Percentiles rank a stretch among this genome's conserved stretches.
phyloP scores from a whole-genome alignment of 1,284 basidiomycete genomes.

The Austroboletus niveus region DNA sequence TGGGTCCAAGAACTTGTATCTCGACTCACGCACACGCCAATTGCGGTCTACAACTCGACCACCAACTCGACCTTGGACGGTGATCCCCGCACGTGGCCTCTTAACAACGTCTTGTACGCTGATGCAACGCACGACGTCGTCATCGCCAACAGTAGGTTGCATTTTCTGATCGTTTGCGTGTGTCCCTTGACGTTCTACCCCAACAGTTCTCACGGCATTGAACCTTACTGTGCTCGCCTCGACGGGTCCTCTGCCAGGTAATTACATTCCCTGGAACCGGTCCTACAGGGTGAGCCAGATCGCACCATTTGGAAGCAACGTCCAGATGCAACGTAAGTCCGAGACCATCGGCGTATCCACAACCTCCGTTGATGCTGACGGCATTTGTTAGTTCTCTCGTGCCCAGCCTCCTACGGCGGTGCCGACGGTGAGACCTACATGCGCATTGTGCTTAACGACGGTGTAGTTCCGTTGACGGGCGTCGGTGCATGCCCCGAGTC shows the following conservation, averaged over 20 bases:
- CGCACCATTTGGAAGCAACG: slow-evolving; percentile 33
- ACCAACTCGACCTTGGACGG: slow-evolving; percentile 80
- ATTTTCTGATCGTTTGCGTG: not conserved
- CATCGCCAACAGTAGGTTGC: slow-evolving; percentile 65
- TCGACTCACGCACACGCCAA: slow-evolving; percentile 68
- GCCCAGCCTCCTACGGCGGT: slow-evolving; percentile 8
- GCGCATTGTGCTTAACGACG: slow-evolving; percentile 85
- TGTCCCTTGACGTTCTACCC: not conserved
- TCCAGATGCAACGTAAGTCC: slow-evolving; percentile 34
- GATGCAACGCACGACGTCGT: slow-evolving; percentile 87
- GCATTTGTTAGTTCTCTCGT: slow-evolving; percentile 23
- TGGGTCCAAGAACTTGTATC: slow-evolving; percentile 82
- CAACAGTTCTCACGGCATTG: slow-evolving; percentile 50
- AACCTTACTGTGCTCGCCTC: slow-evolving; percentile 56
- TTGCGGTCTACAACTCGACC: slow-evolving; percentile 66
- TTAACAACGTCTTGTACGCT: slow-evolving; percentile 79
- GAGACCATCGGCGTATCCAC: not conserved
- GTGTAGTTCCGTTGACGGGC: slow-evolving; percentile 76
- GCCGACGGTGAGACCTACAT: slow-evolving; percentile 47
- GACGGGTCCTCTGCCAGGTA: slow-evolving; percentile 50
- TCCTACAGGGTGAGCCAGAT: slow-evolving; percentile 31
- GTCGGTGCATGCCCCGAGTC: slow-evolving; percentile 68
- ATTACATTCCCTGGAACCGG: slow-evolving; percentile 52
- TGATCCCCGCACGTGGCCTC: slow-evolving; percentile 72
- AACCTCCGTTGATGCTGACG: not conserved